Percentiles rank a stretch among this genome's conserved stretches.
Evolutionary conservation across 2,329 filamentous ascomycete species (phyloP).

Genomic region (Didymella exigua): DNA sequence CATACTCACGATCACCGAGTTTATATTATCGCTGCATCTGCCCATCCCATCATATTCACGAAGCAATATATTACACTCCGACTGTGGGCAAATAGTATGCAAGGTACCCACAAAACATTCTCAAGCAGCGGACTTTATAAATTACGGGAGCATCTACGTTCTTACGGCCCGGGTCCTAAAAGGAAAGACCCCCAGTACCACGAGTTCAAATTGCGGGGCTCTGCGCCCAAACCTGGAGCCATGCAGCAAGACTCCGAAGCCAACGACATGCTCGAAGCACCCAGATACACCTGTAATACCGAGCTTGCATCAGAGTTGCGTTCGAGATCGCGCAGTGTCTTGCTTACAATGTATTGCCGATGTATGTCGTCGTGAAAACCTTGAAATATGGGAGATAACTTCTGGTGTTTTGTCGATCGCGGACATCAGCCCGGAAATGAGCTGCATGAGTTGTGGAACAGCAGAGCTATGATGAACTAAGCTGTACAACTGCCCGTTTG

Average conservation of each 20-base stretch:
- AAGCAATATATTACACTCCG: conserved; percentile 8
- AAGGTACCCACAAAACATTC: conserved; percentile 2
- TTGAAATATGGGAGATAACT: conserved; percentile 14
- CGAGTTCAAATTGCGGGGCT: conserved; percentile 8
- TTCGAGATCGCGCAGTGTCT: not conserved
- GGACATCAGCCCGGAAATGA: not conserved
- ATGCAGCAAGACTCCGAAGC: not conserved
- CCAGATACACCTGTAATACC: conserved; percentile 6
- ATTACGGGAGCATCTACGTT: conserved; percentile 8
- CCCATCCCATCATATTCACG: conserved; percentile 9
- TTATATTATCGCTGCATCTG: conserved; percentile 6
- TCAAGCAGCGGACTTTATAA: not conserved
- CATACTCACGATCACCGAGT: not conserved
- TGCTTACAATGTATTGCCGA: conserved; percentile 9
- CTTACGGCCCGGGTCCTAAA: conserved; percentile 1
- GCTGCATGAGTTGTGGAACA: not conserved
- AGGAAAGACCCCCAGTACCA: conserved; percentile 1
- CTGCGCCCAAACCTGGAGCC: conserved; percentile 4
- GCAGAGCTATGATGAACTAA: conserved; percentile 6
- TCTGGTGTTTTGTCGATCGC: conserved; percentile 12
- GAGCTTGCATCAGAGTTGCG: conserved; percentile 1
- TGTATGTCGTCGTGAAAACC: not conserved
- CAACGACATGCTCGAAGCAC: conserved; percentile 4
- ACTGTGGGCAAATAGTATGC: conserved; percentile 7
- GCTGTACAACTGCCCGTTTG: conserved; percentile 9